Evolutionary conservation across 495 filamentous ascomycete species (phyloP).

Genomic region (Penicillium chermesinum): DNA sequence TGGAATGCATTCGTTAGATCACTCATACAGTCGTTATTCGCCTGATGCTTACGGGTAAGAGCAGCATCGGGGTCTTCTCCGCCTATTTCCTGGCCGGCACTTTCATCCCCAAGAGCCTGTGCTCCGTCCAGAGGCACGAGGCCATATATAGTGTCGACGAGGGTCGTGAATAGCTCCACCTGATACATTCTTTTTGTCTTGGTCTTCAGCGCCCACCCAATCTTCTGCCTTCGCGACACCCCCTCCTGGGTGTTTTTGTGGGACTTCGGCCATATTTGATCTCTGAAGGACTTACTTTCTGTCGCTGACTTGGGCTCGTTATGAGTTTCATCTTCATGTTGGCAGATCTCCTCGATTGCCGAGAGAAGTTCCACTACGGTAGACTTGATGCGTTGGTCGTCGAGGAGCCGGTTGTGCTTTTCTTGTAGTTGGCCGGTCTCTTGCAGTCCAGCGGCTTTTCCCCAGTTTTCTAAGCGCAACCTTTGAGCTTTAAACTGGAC

Average conservation of each 20-base stretch:
- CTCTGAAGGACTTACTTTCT: background rate
- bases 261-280: background rate
- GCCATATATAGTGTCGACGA: constrained; percentile 1
- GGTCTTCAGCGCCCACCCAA: constrained; percentile 4
- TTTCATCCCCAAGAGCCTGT: background rate
- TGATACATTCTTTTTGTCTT: constrained; percentile 4
- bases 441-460: constrained; percentile 1
- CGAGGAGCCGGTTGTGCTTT: constrained; percentile 3
- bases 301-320: background rate
- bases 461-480: constrained; percentile 6
- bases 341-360: background rate
- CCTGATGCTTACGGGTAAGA: too few species aligned
- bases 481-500: constrained; percentile 8
- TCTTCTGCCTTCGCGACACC: constrained; percentile 4
- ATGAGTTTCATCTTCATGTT: background rate
- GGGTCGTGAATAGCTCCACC: constrained; percentile 3
- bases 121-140: constrained; percentile 1
- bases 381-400: constrained; percentile 1
- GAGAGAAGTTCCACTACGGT: background rate
- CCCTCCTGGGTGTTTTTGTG: background rate
- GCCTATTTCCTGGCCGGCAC: too few species aligned
- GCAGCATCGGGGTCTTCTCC: too few species aligned
- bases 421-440: background rate
- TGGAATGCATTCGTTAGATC: too few species aligned
- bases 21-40: too few species aligned